Conservation (phyloP, 768 basidiomycete species). For the Holtermannia corniformis region DNA sequence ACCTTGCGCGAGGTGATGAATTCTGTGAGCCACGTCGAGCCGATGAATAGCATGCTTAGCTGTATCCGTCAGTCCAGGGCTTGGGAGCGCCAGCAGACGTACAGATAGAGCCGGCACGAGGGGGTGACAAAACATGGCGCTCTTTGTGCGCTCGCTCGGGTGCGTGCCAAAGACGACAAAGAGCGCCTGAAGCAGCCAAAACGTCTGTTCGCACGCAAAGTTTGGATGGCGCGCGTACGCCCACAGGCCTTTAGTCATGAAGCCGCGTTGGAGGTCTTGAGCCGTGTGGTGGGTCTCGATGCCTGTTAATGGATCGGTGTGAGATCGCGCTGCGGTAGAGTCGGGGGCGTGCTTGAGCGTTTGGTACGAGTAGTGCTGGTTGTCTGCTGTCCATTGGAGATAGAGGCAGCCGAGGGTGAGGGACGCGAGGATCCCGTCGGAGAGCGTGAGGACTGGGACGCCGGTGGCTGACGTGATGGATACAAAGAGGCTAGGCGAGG, state of each 20-base stretch:
- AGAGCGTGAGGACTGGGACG: conserved; percentile 48
- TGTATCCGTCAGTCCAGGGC: conserved; percentile 48
- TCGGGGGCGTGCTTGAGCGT: conserved; percentile 54
- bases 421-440: conserved; percentile 57
- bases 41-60: conserved; percentile 61
- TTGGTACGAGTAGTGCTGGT: conserved; percentile 75
- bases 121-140: conserved; percentile 25
- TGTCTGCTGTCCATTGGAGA: conserved; percentile 76
- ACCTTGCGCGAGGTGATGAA: conserved; percentile 60
- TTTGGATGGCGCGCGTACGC: conserved; percentile 84
- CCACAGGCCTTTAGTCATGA: conserved; percentile 77
- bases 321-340: not conserved
- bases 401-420: conserved; percentile 54
- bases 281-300: not conserved
- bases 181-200: conserved; percentile 47
- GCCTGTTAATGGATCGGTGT: conserved; percentile 48
- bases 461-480: conserved; percentile 41
- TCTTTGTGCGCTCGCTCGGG: conserved; percentile 24
- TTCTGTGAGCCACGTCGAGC: conserved; percentile 73
- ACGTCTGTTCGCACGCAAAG: conserved; percentile 77
- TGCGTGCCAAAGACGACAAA: conserved; percentile 29
- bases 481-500: conserved; percentile 8
- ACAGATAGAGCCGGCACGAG: conserved; percentile 25
- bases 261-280: conserved; percentile 53
- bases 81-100: conserved; percentile 7